Base-by-base conservation (phyloP, 306 rosid genomes). In the Dryas octopetala region DNA sequence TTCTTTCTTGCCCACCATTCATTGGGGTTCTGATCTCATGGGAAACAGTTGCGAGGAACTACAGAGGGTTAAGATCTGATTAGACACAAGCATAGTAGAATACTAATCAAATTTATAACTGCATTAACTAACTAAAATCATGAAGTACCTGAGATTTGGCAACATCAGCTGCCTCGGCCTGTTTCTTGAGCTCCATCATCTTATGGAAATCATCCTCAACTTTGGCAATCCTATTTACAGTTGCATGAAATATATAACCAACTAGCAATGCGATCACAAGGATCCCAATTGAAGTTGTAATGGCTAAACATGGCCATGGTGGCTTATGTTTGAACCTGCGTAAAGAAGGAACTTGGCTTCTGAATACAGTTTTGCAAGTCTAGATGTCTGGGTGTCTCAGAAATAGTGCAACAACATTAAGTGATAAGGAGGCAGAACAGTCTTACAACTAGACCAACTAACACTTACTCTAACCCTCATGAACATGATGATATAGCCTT, bases 11-110 rank as follows among this genome's bases (percentile, higher is more conserved):
- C 67, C 87, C 83, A 47, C 89, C 57, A 61, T 92, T 95, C 99
- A 95, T 95, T 58, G 99, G 99, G 40, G 99, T 92, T 82, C 99
- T 86, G 87, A 95, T 95, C 87, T 95, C 99, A 62, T 95, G 98
- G 69, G 99, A 95, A 74, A 95, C 99, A 13, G 99, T 95, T 44
- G 99, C 99, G 62, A 95, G 97, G 80, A 95, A 95, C 99, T 95
- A 83, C 88, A 87, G 16, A 73, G 50, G 74, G 71, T 60, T 74
- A 10, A 69, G 38, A 75, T 68, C 68, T n/a, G 67, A 82, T 81
- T 69, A 83, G 71, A 71, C 49, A 70, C 62, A 73, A 70, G 59
- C 17, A 66, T 13, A 74, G n/a, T n/a, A n/a, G n/a, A n/a, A n/a
- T n/a, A n/a, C n/a, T n/a, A n/a, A n/a, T n/a, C n/a, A n/a, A n/a